Conservation (phyloP, 2,329 filamentous ascomycete genomes). For the Colletotrichum destructivum region DNA sequence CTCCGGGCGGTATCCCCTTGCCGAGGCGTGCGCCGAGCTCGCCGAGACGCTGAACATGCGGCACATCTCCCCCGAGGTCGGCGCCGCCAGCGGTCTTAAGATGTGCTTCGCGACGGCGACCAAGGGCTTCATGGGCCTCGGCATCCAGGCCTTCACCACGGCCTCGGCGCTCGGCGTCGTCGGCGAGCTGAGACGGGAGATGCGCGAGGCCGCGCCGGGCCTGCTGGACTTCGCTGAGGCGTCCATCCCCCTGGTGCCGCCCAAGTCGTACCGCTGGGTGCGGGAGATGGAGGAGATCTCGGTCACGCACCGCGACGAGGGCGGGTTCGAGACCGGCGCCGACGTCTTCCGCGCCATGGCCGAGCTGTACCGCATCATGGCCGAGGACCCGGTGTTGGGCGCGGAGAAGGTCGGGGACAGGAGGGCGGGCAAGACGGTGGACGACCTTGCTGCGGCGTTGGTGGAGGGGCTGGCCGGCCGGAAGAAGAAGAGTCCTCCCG, state of each 20-base stretch:
- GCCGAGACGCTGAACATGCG: constrained; percentile 62
- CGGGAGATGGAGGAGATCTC: constrained; percentile 84
- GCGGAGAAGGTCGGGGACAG: constrained; percentile 70
- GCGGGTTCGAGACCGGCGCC: constrained; percentile 67
- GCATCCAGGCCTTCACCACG: constrained; percentile 79
- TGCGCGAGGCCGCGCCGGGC: constrained; percentile 65
- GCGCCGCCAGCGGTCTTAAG: constrained; percentile 72
- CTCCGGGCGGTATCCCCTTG: constrained; percentile 63
- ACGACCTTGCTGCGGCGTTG: constrained; percentile 69
- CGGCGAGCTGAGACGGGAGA: constrained; percentile 68
- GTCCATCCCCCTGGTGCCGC: constrained; percentile 72
- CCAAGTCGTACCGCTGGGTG: constrained; percentile 86
- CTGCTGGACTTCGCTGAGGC: constrained; percentile 62
- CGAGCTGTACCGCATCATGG: constrained; percentile 72
- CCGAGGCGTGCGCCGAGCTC: constrained; percentile 58
- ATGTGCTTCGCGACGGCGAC: constrained; percentile 75
- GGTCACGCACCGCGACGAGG: constrained; percentile 74
- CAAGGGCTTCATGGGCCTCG: constrained; percentile 78
- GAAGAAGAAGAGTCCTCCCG: constrained; percentile 51
- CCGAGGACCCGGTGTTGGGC: constrained; percentile 73
- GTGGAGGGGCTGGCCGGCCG: constrained; percentile 63
- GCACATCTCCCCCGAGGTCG: constrained; percentile 65
- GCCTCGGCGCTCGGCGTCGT: constrained; percentile 75
- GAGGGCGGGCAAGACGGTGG: constrained; percentile 67
- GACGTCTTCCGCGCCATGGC: constrained; percentile 73